Conservation (phyloP, 352 stramenopile species). For the Phytophthora boehmeriae region DNA sequence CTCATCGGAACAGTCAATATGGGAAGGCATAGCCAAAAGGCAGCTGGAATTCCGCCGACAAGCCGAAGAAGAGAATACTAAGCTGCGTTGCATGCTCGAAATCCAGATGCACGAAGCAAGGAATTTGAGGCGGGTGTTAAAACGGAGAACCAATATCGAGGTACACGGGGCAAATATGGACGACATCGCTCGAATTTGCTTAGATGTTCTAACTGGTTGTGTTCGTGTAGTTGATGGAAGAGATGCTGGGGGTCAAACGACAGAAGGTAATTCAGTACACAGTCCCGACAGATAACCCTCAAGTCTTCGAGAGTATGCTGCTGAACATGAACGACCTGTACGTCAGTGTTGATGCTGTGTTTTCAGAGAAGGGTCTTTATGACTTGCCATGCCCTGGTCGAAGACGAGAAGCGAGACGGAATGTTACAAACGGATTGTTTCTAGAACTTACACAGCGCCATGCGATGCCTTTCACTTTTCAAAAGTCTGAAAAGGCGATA, state of each 20-base stretch:
- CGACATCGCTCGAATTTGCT: neutral
- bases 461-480: conserved; percentile 24
- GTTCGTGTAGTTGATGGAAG: conserved; percentile 22
- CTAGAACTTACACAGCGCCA: conserved; percentile 33
- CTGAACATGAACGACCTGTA: conserved; percentile 31
- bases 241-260: conserved; percentile 19
- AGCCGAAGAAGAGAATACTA: conserved; percentile 26
- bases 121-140: conserved; percentile 25
- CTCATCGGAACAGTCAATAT: conserved; percentile 11
- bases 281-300: conserved; percentile 7
- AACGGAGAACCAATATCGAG: conserved; percentile 28
- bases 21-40: conserved; percentile 22
- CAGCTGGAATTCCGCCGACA: conserved; percentile 20
- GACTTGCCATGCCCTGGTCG: conserved; percentile 28
- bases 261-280: conserved; percentile 4
- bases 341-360: conserved; percentile 17
- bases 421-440: conserved; percentile 26
- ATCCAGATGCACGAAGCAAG: conserved; percentile 29
- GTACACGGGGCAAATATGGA: no score
- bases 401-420: conserved; percentile 11
- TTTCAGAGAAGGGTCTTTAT: conserved; percentile 17
- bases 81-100: conserved; percentile 20
- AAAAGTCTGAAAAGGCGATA: conserved; percentile 10
- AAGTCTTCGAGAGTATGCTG: conserved; percentile 24
- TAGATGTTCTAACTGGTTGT: conserved; percentile 1